These are phyloP conservation scores for Kodamaea sp. DNA, from an alignment of 1,139 yeast genomes.

Conservation along the genomic window DNA sequence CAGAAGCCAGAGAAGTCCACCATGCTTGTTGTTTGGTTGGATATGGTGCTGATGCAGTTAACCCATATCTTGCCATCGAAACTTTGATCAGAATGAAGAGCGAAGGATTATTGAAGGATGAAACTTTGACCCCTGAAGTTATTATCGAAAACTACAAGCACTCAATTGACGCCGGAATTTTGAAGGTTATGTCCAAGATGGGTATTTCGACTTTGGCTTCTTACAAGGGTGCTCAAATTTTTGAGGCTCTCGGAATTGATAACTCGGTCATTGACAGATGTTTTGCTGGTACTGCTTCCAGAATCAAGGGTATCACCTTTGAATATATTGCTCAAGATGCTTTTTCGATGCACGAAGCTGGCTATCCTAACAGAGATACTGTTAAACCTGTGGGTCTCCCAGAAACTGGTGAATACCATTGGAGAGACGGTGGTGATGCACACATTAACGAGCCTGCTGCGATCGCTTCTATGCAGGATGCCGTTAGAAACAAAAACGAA, in stretches of 20 bases:
- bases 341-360: conserved; percentile 87
- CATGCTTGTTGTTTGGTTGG: conserved; percentile 94
- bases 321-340: conserved; percentile 97
- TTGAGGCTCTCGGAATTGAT: conserved; percentile 95
- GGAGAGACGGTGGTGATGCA: conserved; percentile 98
- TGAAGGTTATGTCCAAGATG: conserved; percentile 98
- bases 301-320: conserved; percentile 93
- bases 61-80: conserved; percentile 92
- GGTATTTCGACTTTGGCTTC: conserved; percentile 97
- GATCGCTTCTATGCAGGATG: conserved; percentile 93
- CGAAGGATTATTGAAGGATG: conserved; percentile 72
- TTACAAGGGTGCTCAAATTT: conserved; percentile 97
- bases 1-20: conserved; percentile 97
- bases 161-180: conserved; percentile 85
- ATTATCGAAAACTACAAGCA: conserved; percentile 76
- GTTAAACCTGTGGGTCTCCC: conserved; percentile 76
- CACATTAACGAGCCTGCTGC: conserved; percentile 95
- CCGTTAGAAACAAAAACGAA: conserved; percentile 94
- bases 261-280: conserved; percentile 94
- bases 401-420: conserved; percentile 95
- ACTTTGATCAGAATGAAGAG: conserved; percentile 81
- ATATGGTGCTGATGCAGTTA: conserved; percentile 95
- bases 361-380: conserved; percentile 78
- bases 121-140: conserved; percentile 53
- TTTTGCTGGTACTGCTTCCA: conserved; percentile 95